phyloP scores from a whole-genome alignment of 176 grass and related monocot genomes.

The Oryza glaberrima region DNA sequence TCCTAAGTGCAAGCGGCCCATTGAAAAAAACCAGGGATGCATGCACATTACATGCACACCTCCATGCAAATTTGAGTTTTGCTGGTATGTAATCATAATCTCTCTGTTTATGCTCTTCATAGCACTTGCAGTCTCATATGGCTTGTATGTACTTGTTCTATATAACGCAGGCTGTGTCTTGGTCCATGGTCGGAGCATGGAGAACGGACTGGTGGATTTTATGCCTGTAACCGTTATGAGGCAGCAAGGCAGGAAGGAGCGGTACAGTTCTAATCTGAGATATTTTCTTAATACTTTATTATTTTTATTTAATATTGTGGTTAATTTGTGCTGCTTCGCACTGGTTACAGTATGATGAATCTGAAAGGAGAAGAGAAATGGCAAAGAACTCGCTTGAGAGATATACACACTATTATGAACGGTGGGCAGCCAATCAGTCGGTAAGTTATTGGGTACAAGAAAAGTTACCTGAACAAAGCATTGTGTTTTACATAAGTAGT shows the following conservation, averaged over 20 bases:
- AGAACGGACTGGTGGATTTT: slow-evolving; percentile 98
- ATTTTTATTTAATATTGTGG: neutral
- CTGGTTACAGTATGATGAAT: slow-evolving; percentile 91
- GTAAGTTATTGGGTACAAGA: slow-evolving; percentile 57
- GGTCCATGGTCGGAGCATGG: slow-evolving; percentile 98
- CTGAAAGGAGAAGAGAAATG: slow-evolving; percentile 99
- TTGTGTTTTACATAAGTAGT: slow-evolving; percentile 7
- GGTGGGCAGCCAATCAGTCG: slow-evolving; percentile 99
- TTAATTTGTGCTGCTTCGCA: slow-evolving; percentile 28
- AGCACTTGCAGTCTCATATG: slow-evolving; percentile 23
- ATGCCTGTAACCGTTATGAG: slow-evolving; percentile 99
- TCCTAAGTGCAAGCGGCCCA: slow-evolving; percentile 97
- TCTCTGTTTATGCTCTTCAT: slow-evolving; percentile 28
- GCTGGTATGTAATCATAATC: slow-evolving; percentile 70
- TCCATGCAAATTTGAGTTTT: slow-evolving; percentile 99
- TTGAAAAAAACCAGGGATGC: slow-evolving; percentile 99
- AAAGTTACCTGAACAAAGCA: slow-evolving; percentile 12
- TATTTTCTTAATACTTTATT: slow-evolving; percentile 19
- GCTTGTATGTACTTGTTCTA: slow-evolving; percentile 3
- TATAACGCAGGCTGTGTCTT: slow-evolving; percentile 85
- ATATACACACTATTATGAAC: slow-evolving; percentile 99
- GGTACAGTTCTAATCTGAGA: slow-evolving; percentile 61
- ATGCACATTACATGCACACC: slow-evolving; percentile 99
- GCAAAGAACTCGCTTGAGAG: slow-evolving; percentile 99
- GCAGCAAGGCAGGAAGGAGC: slow-evolving; percentile 98